A percentile compares a stretch with the other conserved stretches of the same genome.
phyloP scores from a whole-genome alignment of 257 asterid species.

The Solanum dulcamara region DNA sequence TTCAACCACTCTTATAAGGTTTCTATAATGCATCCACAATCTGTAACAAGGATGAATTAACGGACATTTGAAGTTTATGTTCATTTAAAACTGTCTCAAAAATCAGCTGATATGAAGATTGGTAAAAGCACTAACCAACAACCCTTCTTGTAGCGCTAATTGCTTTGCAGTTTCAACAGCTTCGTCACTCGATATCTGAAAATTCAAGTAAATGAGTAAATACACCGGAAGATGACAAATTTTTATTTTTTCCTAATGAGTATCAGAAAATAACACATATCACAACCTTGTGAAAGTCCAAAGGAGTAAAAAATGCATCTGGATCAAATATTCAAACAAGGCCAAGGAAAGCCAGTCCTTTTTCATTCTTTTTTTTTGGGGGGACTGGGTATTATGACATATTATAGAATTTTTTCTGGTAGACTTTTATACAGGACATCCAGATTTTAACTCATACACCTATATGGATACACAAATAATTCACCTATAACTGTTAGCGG shows the following conservation, averaged over 20 bases:
- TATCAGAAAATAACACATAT: no score
- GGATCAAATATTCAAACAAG: no score
- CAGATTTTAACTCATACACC: neutral
- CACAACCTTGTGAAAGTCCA: no score
- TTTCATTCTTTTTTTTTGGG: no score
- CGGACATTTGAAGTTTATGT: neutral
- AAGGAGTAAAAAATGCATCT: no score
- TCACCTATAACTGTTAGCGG: neutral
- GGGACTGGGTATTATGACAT: no score
- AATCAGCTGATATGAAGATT: neutral
- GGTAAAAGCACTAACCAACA: constrained; percentile 52
- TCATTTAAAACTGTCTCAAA: neutral
- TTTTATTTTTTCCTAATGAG: no score
- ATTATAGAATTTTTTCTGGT: neutral
- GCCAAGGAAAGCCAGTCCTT: no score
- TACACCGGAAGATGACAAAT: neutral
- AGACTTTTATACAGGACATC: neutral
- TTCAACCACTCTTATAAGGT: neutral
- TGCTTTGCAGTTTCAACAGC: constrained; percentile 90
- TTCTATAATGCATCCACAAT: neutral
- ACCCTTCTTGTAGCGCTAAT: constrained; percentile 90
- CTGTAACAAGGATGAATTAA: neutral
- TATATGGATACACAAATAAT: neutral
- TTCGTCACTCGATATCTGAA: constrained; percentile 80
- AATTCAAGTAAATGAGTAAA: neutral